Evolutionary conservation across 768 basidiomycete genomes (phyloP), one percentile per base, ranked within the genome.

Genomic region (Hygrophorus russula): DNA sequence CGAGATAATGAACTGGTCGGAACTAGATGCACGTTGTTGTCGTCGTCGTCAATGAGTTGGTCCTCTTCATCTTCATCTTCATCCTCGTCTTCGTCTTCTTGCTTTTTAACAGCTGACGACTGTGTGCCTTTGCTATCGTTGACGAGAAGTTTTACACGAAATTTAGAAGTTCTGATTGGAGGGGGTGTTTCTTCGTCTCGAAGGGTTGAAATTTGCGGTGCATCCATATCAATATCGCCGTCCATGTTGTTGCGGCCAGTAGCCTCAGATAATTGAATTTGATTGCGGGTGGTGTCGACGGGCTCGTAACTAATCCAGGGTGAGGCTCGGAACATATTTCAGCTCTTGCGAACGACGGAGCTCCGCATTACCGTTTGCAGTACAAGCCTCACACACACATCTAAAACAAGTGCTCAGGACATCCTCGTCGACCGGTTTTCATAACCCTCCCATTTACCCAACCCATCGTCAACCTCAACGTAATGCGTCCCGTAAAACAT

Each of bases 181-280:
- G 84, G 79, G 39, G 83, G 82, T n/a, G 73, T 74, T 9, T 72
- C 71, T 47, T 87, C 84, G 38, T 86, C 82, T 28, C 67, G 69
- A 28, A 88, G 72, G 20, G 80, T 88, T 18, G 85, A 88, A 43
- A 89, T 88, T 51, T 78, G 78, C 30, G 86, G 86, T 28, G 85
- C 82, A 31, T 87, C 86, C 82, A 87, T 85, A 51, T 73, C 69
- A 37, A 69, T 59, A 54, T 74, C 73, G 33, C 66, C 61, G 56
- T 69, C 67, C 64, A 66, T 66, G 18, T 59, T 51, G 54, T 53
- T 43, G 41, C 45, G 17, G 20, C 9, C 8, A 7, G 39, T 33
- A 11, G 28, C 19, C n/a, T 43, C 45, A 39, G 52, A 51, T 46
- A 54, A 39, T 52, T 49, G 56, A 42, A 48, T 53, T 49, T 51